phyloP scores from a whole-genome alignment of 108 stramenopile species.

The Bacterosira constricta region DNA sequence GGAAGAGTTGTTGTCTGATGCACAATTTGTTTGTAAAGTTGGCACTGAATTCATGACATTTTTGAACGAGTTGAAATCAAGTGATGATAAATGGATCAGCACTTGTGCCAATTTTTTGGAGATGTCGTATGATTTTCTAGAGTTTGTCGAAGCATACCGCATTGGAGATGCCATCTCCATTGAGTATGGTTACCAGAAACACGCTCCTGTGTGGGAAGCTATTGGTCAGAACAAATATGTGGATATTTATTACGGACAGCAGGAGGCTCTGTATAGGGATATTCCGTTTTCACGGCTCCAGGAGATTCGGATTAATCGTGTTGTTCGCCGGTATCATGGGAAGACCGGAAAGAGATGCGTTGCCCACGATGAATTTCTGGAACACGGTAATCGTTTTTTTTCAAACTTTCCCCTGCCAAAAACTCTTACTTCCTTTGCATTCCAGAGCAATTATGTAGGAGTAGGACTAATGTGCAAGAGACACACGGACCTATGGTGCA shows the following conservation, averaged over 20 bases:
- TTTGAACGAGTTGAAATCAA: background rate
- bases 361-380: constrained; percentile 17
- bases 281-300: background rate
- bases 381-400: too few relatives aligned
- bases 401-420: too few relatives aligned
- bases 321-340: background rate
- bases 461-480: too few relatives aligned
- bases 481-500: too few relatives aligned
- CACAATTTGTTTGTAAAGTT: background rate
- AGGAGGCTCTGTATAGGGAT: background rate
- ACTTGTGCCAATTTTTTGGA: background rate
- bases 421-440: too few relatives aligned
- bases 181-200: background rate
- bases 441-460: too few relatives aligned
- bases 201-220: constrained; percentile 7
- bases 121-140: background rate
- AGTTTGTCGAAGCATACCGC: constrained; percentile 1
- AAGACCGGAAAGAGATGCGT: background rate
- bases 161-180: background rate
- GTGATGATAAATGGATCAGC: background rate
- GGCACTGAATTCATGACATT: background rate
- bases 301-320: background rate
- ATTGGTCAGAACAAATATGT: background rate
- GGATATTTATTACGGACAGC: background rate
- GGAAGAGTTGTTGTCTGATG: background rate